Conservation (phyloP, 345 rosid genomes). For the Eucalyptus urophylla region DNA sequence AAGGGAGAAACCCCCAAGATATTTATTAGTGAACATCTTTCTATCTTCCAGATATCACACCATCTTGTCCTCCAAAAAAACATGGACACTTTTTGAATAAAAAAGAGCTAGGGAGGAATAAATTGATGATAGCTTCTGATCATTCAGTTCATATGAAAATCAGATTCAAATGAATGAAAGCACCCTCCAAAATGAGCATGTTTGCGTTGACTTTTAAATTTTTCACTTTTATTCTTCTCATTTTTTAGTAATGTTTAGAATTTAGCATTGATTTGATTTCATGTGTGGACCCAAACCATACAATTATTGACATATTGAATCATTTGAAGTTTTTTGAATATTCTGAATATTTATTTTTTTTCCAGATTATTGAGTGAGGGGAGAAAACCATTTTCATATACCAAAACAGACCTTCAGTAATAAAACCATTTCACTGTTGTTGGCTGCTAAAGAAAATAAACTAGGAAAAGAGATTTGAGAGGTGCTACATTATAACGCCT, state of each 20-base stretch:
- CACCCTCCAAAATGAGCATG: not conserved
- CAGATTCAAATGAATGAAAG: not conserved
- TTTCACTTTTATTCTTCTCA: not conserved
- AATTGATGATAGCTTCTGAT: not conserved
- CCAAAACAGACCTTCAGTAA: not conserved
- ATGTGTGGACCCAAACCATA: not conserved
- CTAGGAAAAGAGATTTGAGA: not conserved
- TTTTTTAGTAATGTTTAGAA: not conserved
- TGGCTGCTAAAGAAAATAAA: not conserved
- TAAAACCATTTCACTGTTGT: not conserved
- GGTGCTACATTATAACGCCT: not conserved
- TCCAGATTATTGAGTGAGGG: not conserved
- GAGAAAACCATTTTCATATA: not conserved
- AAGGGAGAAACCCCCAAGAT: not conserved
- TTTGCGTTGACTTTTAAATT: not conserved
- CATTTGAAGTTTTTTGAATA: not conserved
- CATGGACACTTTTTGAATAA: not conserved
- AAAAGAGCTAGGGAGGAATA: not conserved
- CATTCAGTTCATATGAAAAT: not conserved
- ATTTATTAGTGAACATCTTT: not conserved
- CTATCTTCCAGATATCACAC: not conserved
- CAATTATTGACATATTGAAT: not conserved
- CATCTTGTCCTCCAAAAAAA: not conserved
- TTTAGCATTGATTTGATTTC: not conserved
- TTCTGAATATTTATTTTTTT: not conserved